A percentile compares a stretch with the other conserved stretches of the same genome.
Conservation (phyloP, 2,329 filamentous ascomycete genomes). For the Aspergillus fumigatiaffinis region DNA sequence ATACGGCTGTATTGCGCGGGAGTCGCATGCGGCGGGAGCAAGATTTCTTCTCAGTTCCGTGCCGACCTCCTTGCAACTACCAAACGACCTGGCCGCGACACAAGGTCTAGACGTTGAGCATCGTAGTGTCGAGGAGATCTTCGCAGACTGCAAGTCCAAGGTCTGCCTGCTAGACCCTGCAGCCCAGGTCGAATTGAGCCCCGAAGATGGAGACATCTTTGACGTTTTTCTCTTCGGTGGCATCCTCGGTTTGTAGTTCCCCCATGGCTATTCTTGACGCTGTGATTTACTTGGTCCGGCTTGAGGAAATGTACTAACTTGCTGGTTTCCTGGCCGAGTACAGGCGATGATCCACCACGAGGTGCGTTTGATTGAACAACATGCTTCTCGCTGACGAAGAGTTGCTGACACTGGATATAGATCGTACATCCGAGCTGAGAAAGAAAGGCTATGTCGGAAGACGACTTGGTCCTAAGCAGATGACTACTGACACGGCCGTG, state of each 20-base stretch:
- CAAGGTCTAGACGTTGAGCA: conserved; percentile 67
- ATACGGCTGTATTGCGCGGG: conserved; percentile 80
- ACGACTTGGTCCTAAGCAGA: conserved; percentile 85
- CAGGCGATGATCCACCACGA: conserved; percentile 89
- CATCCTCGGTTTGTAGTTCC: conserved; percentile 68
- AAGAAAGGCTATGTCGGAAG: conserved; percentile 89
- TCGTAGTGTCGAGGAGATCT: conserved; percentile 78
- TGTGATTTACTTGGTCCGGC: background rate
- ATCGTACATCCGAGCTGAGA: conserved; percentile 90
- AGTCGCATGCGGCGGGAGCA: conserved; percentile 64
- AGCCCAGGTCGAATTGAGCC: conserved; percentile 74
- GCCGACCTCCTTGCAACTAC: conserved; percentile 60
- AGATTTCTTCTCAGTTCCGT: conserved; percentile 81
- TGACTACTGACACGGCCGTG: conserved; percentile 98
- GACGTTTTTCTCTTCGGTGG: conserved; percentile 94
- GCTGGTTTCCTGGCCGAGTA: background rate
- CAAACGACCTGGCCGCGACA: conserved; percentile 56
- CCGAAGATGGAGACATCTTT: conserved; percentile 77
- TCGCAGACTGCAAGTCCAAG: conserved; percentile 64
- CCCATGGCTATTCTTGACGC: background rate
- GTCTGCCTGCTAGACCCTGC: conserved; percentile 89
- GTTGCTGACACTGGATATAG: conserved; percentile 43
- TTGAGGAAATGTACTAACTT: conserved; percentile 3
- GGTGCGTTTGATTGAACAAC: conserved; percentile 51
- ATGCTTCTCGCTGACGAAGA: background rate